phyloP scores from a whole-genome alignment of 352 stramenopile genomes.

The Pilasporangium apinafurcum region DNA sequence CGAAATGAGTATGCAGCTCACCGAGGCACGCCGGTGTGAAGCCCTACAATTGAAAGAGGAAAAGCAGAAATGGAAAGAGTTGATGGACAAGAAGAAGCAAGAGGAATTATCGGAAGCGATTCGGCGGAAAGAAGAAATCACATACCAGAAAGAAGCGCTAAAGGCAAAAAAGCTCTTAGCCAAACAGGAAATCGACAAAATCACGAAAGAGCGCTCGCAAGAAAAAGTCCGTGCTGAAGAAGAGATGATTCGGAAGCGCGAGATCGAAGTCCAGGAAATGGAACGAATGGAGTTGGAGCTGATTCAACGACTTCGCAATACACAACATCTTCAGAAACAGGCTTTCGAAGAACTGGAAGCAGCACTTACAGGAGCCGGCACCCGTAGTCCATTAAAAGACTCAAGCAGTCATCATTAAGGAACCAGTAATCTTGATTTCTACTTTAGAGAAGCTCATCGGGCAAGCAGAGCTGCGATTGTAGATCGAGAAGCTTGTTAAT shows the following conservation, averaged over 20 bases:
- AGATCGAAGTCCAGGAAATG: conserved; percentile 76
- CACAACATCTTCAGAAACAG: conserved; percentile 80
- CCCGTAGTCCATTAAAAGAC: conserved; percentile 21
- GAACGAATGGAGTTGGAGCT: conserved; percentile 75
- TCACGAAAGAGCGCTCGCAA: conserved; percentile 47
- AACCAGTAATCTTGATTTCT: too few relatives aligned
- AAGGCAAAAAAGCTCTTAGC: conserved; percentile 60
- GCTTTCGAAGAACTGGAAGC: conserved; percentile 81
- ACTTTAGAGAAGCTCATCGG: too few relatives aligned
- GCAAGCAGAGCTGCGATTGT: too few relatives aligned
- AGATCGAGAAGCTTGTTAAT: conserved; percentile 13
- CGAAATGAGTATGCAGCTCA: conserved; percentile 62
- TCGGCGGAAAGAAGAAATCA: conserved; percentile 63
- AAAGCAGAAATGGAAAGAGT: conserved; percentile 72
- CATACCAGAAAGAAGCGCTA: conserved; percentile 58
- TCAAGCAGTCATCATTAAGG: conserved; percentile 9
- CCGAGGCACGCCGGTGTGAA: conserved; percentile 51
- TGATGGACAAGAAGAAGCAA: conserved; percentile 56
- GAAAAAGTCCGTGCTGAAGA: conserved; percentile 67
- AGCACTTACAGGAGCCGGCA: conserved; percentile 37
- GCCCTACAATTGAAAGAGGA: conserved; percentile 77
- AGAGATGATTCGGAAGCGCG: conserved; percentile 44
- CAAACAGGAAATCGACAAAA: conserved; percentile 68
- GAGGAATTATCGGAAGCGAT: conserved; percentile 61
- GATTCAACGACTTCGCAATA: conserved; percentile 77